Evolutionary conservation across 805 yeast species (phyloP), one percentile per base, ranked within the genome.

Genomic region (Schizosaccharomyces octosporus): DNA sequence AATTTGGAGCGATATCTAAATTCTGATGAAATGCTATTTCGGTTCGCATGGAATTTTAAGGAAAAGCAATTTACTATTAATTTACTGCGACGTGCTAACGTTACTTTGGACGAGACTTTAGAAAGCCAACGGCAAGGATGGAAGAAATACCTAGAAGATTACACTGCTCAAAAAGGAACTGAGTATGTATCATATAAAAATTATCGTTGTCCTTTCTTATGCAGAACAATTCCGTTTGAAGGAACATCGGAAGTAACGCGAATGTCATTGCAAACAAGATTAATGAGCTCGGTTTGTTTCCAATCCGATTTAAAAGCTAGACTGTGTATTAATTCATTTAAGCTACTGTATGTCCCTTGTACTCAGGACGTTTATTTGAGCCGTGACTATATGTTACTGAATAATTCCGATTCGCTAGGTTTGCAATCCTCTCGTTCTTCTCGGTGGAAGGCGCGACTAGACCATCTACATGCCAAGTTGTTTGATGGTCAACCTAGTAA

Each of bases 111-210:
- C 63, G 87, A 85, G 65, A 76, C 78, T 13, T 75, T 76, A 66
- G 78, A 81, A 29, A 79, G 81, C 2, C 89, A 86, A 66, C 93
- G 87, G 65, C 80, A 79, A 67, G 94, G 95, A 67, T 93, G 95
- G 85, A 89, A 87, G 69, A 90, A 93, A 73, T 93, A 93, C 69
- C 78, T 93, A 61, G 90, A 97, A 0, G 85, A 95, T 55, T 93
- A 85, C 71, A 80, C 89, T 55, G 84, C 90, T 85, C 84, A 95
- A 2, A 95, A 87, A 67, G 97, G 97, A 45, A 93, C 99, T 1
- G 98, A 93, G 71, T 97, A 97, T 32, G 84, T 93, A n/a, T 82
- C 87, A n/a, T 80, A 86, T 21, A 81, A 84, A 55, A 81, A 81
- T 66, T 78, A 93, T 62, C 78, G 79, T 64, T 76, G 87, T 71